These are phyloP conservation scores for Reutealis trisperma DNA, from an alignment of 345 rosid genomes.

Conservation along the genomic window DNA sequence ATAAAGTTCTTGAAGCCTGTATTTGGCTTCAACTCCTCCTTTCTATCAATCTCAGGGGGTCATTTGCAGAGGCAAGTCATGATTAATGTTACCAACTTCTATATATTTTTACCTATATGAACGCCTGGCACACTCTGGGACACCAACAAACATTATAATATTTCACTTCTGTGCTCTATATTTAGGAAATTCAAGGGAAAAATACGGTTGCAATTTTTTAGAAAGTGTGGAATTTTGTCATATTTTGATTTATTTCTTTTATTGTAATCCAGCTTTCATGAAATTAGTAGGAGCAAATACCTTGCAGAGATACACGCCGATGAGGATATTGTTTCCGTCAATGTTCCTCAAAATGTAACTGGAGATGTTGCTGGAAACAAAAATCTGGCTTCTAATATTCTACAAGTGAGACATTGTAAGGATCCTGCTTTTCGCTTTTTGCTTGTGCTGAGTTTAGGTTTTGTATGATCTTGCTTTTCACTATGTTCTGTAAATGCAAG, in stretches of 20 bases:
- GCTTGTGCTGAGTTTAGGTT: not conserved
- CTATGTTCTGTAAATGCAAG: slow-evolving; percentile 1
- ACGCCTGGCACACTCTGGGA: not conserved
- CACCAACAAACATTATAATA: not conserved
- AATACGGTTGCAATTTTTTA: not conserved
- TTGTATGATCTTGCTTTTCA: not conserved
- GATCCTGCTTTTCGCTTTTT: not conserved
- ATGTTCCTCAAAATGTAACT: slow-evolving; percentile 74
- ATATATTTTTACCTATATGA: not conserved
- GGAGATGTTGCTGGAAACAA: slow-evolving; percentile 88
- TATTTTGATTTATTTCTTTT: slow-evolving; percentile 16
- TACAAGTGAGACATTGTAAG: slow-evolving; percentile 84
- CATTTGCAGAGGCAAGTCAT: slow-evolving; percentile 66
- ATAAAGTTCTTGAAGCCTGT: slow-evolving; percentile 83
- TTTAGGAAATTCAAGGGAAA: not conserved
- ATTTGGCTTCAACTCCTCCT: slow-evolving; percentile 79
- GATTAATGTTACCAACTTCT: slow-evolving; percentile 14
- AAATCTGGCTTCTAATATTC: slow-evolving; percentile 68
- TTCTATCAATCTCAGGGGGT: slow-evolving; percentile 73
- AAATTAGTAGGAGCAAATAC: slow-evolving; percentile 61
- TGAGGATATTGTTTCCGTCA: slow-evolving; percentile 46
- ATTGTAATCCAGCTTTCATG: slow-evolving; percentile 59
- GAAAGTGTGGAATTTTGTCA: not conserved
- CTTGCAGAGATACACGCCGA: slow-evolving; percentile 60
- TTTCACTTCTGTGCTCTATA: not conserved